Percentiles rank a stretch among this genome's conserved stretches.
phyloP scores from a whole-genome alignment of 23 red algal species.

The Chondrus crispus region DNA sequence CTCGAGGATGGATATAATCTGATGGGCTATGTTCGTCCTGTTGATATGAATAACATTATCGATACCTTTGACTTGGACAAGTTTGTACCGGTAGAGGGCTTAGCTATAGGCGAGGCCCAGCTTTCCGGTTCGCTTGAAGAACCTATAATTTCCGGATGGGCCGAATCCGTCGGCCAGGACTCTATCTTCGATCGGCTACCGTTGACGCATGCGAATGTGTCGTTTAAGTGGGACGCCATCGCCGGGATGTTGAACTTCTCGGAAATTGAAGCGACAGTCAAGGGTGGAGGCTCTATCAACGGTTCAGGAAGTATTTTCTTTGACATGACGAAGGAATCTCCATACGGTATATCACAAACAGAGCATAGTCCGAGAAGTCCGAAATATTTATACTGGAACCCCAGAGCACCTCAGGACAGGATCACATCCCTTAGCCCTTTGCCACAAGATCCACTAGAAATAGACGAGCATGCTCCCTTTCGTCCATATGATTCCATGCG shows the following conservation, averaged over 20 bases:
- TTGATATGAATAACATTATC: slow-evolving; percentile 66
- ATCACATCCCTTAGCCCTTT: neutral
- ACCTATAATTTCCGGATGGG: slow-evolving; percentile 66
- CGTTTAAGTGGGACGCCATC: slow-evolving; percentile 67
- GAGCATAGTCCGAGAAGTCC: slow-evolving; percentile 56
- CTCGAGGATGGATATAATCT: slow-evolving; percentile 71
- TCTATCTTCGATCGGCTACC: slow-evolving; percentile 55
- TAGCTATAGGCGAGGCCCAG: slow-evolving; percentile 52
- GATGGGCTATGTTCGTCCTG: slow-evolving; percentile 48
- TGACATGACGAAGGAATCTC: slow-evolving; percentile 59
- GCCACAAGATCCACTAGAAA: slow-evolving; percentile 50
- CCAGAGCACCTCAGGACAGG: neutral
- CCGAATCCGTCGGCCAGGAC: slow-evolving; percentile 21
- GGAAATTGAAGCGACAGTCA: slow-evolving; percentile 17
- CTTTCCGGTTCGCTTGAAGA: slow-evolving; percentile 75
- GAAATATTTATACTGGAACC: slow-evolving; percentile 35
- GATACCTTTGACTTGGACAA: slow-evolving; percentile 79
- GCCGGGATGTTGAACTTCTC: slow-evolving; percentile 55
- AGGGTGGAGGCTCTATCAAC: slow-evolving; percentile 50
- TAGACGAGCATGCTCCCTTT: slow-evolving; percentile 38
- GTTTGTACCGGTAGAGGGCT: slow-evolving; percentile 60
- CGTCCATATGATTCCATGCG: slow-evolving; percentile 58
- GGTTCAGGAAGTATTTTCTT: slow-evolving; percentile 57
- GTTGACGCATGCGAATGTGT: slow-evolving; percentile 16
- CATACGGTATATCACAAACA: slow-evolving; percentile 19